Base-by-base conservation (phyloP, 1,139 yeast species). In the Geotrichum reessii region DNA sequence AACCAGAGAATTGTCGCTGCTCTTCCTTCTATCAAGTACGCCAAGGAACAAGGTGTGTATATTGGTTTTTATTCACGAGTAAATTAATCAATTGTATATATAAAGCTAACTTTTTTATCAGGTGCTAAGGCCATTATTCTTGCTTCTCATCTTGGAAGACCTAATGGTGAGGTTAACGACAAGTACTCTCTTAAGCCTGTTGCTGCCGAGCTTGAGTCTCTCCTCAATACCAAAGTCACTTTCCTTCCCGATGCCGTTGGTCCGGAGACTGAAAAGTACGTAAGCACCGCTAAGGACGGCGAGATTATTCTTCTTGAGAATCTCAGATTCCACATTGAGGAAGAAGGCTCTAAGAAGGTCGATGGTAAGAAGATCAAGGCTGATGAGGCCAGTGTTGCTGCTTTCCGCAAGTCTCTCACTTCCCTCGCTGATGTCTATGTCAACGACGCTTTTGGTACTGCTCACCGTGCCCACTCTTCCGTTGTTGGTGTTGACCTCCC, bases 1-100 rank as follows among this genome's bases (percentile, higher is more conserved):
- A 92, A 92, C 80, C 97, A 92, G 81, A 86, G 98, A 79, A 93
- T 92, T 74, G 97, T 90, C 69, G 98, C 97, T 74, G 98, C 98
- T 66, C 80, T 92, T 70, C 98, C 98, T 75, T 91, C 98, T 67
- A 92, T 92, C 80, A 78, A 92, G 78, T 91, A 91, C 74, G 97
- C 93, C 60, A 78, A 87, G 74, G 92, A 88, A 71, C 85, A 91
- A 60, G 74, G 73, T 67, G 47, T 25, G 57, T 46, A 19, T n/a
- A 22, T 24, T 49, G 14, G 37, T 24, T 9, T 25, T 37, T 22
- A 5, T 17, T n/a, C n/a, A n/a, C n/a, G 17, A 31, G 8, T 33
- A 59, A 42, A 58, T 50, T 50, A 22, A 17, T 42, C 17, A 12
- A 50, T 40, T 50, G 17, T 17, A 5, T 17, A 46, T 22, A n/a